Evolutionary conservation across 768 basidiomycete species (phyloP).

Genomic region (Naganishia kalamii): DNA sequence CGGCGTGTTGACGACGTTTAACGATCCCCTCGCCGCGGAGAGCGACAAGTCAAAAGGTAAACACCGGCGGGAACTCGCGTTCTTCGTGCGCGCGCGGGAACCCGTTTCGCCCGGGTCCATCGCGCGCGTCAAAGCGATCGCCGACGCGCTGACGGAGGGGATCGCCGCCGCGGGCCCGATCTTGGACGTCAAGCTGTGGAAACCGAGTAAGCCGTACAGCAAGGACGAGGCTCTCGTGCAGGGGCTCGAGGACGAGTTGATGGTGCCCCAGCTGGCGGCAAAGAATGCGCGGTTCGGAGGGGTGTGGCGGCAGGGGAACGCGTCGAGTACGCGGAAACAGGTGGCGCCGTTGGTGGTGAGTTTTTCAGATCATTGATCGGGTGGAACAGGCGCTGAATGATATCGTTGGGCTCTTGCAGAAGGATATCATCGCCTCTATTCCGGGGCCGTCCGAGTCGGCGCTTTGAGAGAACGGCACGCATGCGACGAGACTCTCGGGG

Average conservation of each 20-base stretch:
- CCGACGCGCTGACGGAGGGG: constrained; percentile 55
- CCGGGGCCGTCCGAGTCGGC: not conserved
- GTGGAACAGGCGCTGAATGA: not conserved
- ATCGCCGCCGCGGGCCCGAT: constrained; percentile 55
- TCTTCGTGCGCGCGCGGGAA: constrained; percentile 60
- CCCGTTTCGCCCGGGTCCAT: constrained; percentile 36
- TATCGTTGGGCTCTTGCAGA: not conserved
- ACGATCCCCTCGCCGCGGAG: constrained; percentile 36
- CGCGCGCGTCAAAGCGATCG: constrained; percentile 45
- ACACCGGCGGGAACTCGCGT: constrained; percentile 21
- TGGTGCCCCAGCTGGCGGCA: not conserved
- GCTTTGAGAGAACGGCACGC: not conserved
- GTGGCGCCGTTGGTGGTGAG: constrained; percentile 47
- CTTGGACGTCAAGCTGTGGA: constrained; percentile 53
- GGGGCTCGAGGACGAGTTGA: constrained; percentile 18
- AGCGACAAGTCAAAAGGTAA: constrained; percentile 60
- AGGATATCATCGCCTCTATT: constrained; percentile 20
- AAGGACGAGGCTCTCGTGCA: constrained; percentile 25
- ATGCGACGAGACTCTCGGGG: not conserved
- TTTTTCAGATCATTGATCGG: not conserved
- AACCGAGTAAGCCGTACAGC: constrained; percentile 37
- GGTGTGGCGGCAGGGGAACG: constrained; percentile 49
- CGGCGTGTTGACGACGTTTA: constrained; percentile 72
- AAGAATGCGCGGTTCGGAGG: constrained; percentile 29
- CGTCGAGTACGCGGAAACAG: constrained; percentile 47